Evolutionary conservation across 345 rosid genomes (phyloP).

Genomic region (Eucalyptus urophylla): DNA sequence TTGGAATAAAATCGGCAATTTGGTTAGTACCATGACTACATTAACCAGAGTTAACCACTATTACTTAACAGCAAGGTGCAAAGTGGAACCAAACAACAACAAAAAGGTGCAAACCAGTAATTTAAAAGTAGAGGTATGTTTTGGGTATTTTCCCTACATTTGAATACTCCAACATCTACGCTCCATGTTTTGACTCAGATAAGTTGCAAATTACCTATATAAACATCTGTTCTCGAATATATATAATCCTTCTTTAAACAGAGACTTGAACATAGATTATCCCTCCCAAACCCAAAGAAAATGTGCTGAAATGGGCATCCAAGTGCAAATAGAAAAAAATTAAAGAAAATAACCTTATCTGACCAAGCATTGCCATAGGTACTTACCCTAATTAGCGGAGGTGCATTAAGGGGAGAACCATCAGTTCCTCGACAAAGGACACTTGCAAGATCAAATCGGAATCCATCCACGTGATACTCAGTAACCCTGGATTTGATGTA

Average conservation of each 20-base stretch:
- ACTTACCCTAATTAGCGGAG: conserved; percentile 68
- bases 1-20: not conserved
- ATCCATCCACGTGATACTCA: conserved; percentile 92
- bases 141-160: not conserved
- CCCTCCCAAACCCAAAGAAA: not conserved
- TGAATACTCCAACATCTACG: not conserved
- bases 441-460: conserved; percentile 93
- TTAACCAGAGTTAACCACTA: not conserved
- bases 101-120: not conserved
- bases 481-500: conserved; percentile 35
- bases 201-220: not conserved
- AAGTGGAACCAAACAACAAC: not conserved
- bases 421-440: conserved; percentile 87
- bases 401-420: conserved; percentile 84
- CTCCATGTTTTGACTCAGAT: not conserved
- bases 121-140: not conserved
- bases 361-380: not conserved
- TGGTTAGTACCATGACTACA: not conserved
- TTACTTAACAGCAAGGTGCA: not conserved
- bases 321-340: not conserved
- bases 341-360: not conserved
- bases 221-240: not conserved
- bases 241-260: not conserved
- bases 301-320: not conserved
- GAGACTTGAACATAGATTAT: not conserved